Evolutionary conservation across 495 filamentous ascomycete species (phyloP), one percentile per base, ranked within the genome.

Genomic region (Podospora anserina): DNA sequence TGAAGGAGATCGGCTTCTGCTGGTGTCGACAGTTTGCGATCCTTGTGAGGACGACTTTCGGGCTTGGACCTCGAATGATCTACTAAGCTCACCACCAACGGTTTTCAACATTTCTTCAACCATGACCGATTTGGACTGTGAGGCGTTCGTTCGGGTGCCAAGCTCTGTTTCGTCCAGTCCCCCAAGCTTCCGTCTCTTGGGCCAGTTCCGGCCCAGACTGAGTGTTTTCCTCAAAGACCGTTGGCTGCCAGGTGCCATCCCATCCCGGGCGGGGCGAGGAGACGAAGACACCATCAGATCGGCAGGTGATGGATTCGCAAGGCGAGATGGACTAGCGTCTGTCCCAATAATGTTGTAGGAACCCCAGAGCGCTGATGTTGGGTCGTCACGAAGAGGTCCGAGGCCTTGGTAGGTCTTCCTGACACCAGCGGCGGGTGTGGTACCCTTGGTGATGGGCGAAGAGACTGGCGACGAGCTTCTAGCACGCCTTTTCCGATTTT

Each of bases 301-400:
- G 28, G 86, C 82, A n/a, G 90, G 81, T 11, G 76, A 78, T 68
- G 79, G 87, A 73, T 82, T 86, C 49, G 76, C 72, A 30, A 74
- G 68, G 26, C 78, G 81, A 32, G 75, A 76, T 2, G 79, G 78
- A 23, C 72, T 79, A 57, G 72, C 67, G 0, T 73, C 73, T 49
- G 71, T 69, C 68, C 76, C 80, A 26, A 71, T 69, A 7, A 80
- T 65, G 39, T 84, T 86, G 74, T 92, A 96, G 20, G 90, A 88
- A 70, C 89, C 92, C 93, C 92, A 96, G n/a, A 97, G 79, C 64
- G 97, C 93, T 39, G 88, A 79, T 0, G 90, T 90, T 28, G 94
- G 90, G 77, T 99, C 95, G 57, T 88, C 87, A 67, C 91, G 88
- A 27, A 92, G 92, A 0, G 93, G 93, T 64, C 85, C 89, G 49